Evolutionary conservation across 2,329 filamentous ascomycete species (phyloP), one percentile per base, ranked within the genome.

Genomic region (Ceratocystis destructans): DNA sequence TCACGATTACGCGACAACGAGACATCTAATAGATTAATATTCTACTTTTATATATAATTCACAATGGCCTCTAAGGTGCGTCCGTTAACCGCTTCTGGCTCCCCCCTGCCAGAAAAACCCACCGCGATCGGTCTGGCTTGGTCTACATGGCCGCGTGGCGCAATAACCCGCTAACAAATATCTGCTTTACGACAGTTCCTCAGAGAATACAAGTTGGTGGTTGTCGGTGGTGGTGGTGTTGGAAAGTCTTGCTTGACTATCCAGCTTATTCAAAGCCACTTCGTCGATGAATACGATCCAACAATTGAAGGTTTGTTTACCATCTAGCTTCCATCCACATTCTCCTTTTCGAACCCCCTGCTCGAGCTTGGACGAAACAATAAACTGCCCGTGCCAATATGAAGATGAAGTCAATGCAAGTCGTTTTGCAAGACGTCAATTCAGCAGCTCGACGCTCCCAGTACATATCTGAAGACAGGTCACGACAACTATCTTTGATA

Each of bases 231-330:
- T 73, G 94, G 94, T 83, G 94, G 94, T 77, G 94, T 99, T 71
- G 94, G 94, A 80, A 99, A 99, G 83, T 97, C 93, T 69, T 97
- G 94, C 80, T 84, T 99, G 82, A 97, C 94, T 68, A 97, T 99
- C 75, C 94, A 97, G 81, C 85, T 93, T 78, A 90, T 90, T 73
- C 87, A 92, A 79, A 93, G 88, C 77, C 94, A 99, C 77, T 99
- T 99, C 80, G 93, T 97, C 75, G 94, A 97, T 78, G 94, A 97
- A 78, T 99, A 99, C 78, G 94, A 99, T 78, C 94, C 94, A 67
- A 99, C 94, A 73, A 97, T 99, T 74, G 94, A 99, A 89, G 94
- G 94, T 92, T 77, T 72, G 82, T 76, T 48, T 50, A 64, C 57
- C 22, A 25, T 15, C 25, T 6, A 33, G 15, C 22, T 50, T 57